Evolutionary conservation across 1,139 yeast species (phyloP), one percentile per base, ranked within the genome.

Genomic region (Kurtzmaniella quercitrusa): DNA sequence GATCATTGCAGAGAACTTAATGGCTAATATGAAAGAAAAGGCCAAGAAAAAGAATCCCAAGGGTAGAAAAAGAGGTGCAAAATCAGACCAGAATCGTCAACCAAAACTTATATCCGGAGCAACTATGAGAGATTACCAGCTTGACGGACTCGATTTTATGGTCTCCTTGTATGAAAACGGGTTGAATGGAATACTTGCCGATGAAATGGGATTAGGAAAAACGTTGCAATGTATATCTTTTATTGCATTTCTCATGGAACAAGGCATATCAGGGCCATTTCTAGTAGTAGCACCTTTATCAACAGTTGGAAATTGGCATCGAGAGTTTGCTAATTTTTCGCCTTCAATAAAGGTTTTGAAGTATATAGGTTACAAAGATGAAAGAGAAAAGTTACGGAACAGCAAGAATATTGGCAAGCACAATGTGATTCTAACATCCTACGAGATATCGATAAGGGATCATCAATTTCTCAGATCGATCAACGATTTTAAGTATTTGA

Each of bases 161-260:
- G 77, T 83, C 11, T 85, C 96, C 0, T 68, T 93, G 25, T 93
- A 85, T 59, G 95, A 91, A 59, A 93, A 93, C 61, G 98, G 98
- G 0, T 70, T 93, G 29, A 93, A 93, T 63, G 98, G 98, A 2
- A 90, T 93, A 31, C 67, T 93, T 25, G 98, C 98, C 0, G 98
- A 93, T 63, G 98, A 91, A 61, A 93, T 91, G 98, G 98, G 98
- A 0, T 68, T 90, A 37, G 98, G 98, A 5, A 91, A 91, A 58
- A 93, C 98, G 0, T 64, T 91, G 11, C 96, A 91, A 60, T 85
- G 94, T 39, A 87, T 93, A 45, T 76, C 95, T 0, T 73, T 91
- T 49, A 57, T 91, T 12, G 79, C 89, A 10, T 88, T 85, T 57
- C 68, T 93, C 38, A 77, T 85, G 38, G 96, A 89, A 52, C 81